phyloP scores from a whole-genome alignment of 2,329 filamentous ascomycete species.

The Penicillium sp. region DNA sequence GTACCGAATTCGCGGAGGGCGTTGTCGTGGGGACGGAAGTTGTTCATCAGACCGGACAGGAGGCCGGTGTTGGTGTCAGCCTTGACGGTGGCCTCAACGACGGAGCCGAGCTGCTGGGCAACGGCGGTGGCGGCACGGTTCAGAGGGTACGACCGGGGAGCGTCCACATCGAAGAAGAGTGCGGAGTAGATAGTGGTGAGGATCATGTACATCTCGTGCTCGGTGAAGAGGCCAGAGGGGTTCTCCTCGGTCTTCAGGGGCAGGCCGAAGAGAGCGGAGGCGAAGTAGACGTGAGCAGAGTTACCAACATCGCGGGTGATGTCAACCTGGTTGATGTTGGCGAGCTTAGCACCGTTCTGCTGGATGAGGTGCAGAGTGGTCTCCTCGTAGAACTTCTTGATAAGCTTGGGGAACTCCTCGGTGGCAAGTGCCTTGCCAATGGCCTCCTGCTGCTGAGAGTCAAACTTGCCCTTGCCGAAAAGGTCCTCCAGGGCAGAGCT shows the following conservation, averaged over 20 bases:
- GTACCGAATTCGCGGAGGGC: conserved; percentile 64
- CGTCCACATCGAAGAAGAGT: conserved; percentile 68
- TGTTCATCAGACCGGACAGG: conserved; percentile 54
- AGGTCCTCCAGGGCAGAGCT: conserved; percentile 63
- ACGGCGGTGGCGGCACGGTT: conserved; percentile 60
- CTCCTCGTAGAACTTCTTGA: conserved; percentile 68
- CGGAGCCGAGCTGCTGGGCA: conserved; percentile 58
- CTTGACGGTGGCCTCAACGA: conserved; percentile 68
- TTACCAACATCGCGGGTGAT: conserved; percentile 63
- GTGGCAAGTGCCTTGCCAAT: conserved; percentile 62
- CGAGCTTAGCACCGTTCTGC: conserved; percentile 66
- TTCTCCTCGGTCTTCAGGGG: conserved; percentile 56
- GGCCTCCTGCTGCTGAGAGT: conserved; percentile 54
- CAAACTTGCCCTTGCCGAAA: conserved; percentile 58
- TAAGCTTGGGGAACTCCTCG: conserved; percentile 61
- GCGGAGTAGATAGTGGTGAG: conserved; percentile 66
- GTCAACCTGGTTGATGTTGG: conserved; percentile 66
- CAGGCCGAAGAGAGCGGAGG: conserved; percentile 56
- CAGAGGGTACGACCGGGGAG: conserved; percentile 66
- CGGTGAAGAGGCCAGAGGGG: conserved; percentile 55
- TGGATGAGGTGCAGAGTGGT: conserved; percentile 63
- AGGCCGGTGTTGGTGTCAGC: conserved; percentile 56
- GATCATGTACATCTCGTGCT: conserved; percentile 60
- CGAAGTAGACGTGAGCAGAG: conserved; percentile 57
- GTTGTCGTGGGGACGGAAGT: conserved; percentile 54